These are phyloP conservation scores for Gossypium aridum DNA, from an alignment of 441 rosid species.

Conservation along the genomic window DNA sequence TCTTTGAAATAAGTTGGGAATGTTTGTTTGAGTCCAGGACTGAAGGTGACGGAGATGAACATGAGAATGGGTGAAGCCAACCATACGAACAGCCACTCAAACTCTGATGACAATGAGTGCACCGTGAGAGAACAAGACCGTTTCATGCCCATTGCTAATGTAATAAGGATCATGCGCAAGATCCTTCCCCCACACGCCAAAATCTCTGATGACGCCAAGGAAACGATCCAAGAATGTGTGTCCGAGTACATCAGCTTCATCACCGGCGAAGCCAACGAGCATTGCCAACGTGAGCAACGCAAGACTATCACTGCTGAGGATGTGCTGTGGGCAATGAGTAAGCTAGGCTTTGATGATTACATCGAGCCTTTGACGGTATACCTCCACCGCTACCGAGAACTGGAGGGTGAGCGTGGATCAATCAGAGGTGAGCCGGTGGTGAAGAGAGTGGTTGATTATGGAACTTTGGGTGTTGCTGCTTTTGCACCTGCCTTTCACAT, in stretches of 20 bases:
- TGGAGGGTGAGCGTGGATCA: constrained; percentile 49
- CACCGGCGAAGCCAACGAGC: constrained; percentile 92
- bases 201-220: constrained; percentile 94
- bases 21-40: constrained; percentile 14
- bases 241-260: constrained; percentile 98
- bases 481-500: constrained; percentile 39
- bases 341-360: constrained; percentile 92
- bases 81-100: constrained; percentile 22
- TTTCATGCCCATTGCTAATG: constrained; percentile 70
- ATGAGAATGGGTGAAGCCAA: constrained; percentile 18
- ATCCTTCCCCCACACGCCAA: constrained; percentile 67
- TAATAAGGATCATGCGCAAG: constrained; percentile 66
- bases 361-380: constrained; percentile 64
- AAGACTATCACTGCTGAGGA: constrained; percentile 96
- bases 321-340: constrained; percentile 88
- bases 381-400: constrained; percentile 62
- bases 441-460: constrained; percentile 44
- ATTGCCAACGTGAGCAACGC: constrained; percentile 96
- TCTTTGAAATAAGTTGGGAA: background rate
- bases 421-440: constrained; percentile 49
- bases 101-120: constrained; percentile 53
- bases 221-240: constrained; percentile 93
- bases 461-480: constrained; percentile 27
- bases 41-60: constrained; percentile 27
- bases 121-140: constrained; percentile 67